phyloP scores from a whole-genome alignment of 176 grass and related monocot genomes.

The Eremochloa ophiuroides region DNA sequence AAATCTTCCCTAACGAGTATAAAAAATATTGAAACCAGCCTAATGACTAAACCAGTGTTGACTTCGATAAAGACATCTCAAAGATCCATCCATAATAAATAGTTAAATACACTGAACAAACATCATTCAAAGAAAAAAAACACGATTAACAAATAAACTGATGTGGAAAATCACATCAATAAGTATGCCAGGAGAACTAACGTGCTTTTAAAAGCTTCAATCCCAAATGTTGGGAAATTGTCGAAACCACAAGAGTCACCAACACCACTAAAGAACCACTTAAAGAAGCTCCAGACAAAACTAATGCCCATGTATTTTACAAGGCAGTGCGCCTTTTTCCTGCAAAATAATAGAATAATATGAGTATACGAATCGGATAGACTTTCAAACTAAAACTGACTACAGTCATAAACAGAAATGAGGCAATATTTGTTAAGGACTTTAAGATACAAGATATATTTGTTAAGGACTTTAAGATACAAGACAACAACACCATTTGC shows the following conservation, averaged over 20 bases:
- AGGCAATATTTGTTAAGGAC: neutral
- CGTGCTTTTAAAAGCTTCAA: slow-evolving; percentile 35
- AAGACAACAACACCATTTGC: neutral
- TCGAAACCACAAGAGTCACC: slow-evolving; percentile 49
- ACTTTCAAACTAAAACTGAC: neutral
- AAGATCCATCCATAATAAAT: neutral
- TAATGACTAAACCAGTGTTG: neutral
- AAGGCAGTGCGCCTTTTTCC: slow-evolving; percentile 43
- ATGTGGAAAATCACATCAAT: neutral
- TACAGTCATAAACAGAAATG: neutral
- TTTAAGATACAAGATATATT: no score
- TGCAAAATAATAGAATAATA: slow-evolving; percentile 26
- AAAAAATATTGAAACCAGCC: neutral
- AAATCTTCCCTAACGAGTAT: neutral
- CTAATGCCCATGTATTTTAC: slow-evolving; percentile 45
- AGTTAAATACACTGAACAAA: neutral
- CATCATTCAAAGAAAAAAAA: neutral
- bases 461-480: neutral
- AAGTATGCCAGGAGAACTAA: neutral
- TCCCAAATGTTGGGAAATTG: slow-evolving; percentile 45
- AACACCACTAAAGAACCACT: slow-evolving; percentile 51
- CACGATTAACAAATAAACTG: neutral
- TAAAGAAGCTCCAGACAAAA: slow-evolving; percentile 51
- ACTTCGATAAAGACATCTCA: neutral
- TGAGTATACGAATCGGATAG: neutral